Base-by-base conservation (phyloP, 2,329 filamentous ascomycete species). In the Talaromyces atroroseus region DNA sequence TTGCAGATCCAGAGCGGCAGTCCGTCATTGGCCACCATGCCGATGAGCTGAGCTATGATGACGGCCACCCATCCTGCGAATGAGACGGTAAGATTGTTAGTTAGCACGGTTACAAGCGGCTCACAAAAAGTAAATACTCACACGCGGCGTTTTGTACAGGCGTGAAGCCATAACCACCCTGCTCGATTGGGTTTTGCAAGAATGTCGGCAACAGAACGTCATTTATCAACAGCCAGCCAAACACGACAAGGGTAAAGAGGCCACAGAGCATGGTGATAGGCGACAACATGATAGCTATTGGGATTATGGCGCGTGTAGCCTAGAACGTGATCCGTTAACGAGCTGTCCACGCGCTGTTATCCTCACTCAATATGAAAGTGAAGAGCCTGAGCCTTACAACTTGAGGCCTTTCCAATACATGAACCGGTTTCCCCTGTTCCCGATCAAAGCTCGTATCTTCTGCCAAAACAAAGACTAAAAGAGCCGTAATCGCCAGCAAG, bases 21-120 rank as follows among this genome's bases (percentile, higher is more conserved):
- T 6, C 69, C 62, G 59, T 78, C 73, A 49, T 69, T 73, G n/a
- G 74, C 61, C 26, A 68, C 64, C 54, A 71, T 67, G 2, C 71
- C 73, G 55, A 70, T 73, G 14, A 71, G 54, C 5, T 72, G 64
- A 1, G 71, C 71, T 24, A 70, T 50, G 16, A 72, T 59, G 23
- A 76, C 66, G 6, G 73, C 74, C 16, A 72, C 63, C 76, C 74
- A 78, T 57, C 71, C 67, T 18, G 67, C 64, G 56, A 78, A 75
- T 2, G 68, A 70, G 53, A 71, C 58, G 14, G 20, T n/a, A 52
- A n/a, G n/a, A n/a, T n/a, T n/a, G n/a, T n/a, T 40, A 16, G 8
- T 40, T 40, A 40, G 36, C 36, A 11, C 2, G 16, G n/a, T 18
- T 18, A 40, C 16, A 18, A 16, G n/a, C 14, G 16, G 18, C 2